Base-by-base conservation (phyloP, 306 rosid species). In the Pyrus betulifolia region DNA sequence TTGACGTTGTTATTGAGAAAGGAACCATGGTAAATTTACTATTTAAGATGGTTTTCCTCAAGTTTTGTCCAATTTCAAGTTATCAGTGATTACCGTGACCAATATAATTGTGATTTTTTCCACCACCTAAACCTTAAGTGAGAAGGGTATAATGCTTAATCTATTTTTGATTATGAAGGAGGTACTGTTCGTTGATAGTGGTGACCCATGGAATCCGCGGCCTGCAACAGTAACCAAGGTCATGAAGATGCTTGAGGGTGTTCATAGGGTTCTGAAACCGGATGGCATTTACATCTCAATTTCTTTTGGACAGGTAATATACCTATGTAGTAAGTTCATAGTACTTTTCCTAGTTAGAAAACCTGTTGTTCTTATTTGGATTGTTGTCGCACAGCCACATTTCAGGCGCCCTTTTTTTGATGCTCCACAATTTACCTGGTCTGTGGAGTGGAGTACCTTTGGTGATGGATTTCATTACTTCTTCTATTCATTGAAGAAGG, bases 391-490 rank as follows among this genome's bases (percentile, higher is more conserved):
- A 19, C 91, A 94, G 97, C 97, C 98, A 33, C 98, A 92, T 81
- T 92, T 94, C 81, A 85, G 98, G 85, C 91, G 96, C 38, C 91
- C 95, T 44, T 83, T 94, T 65, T 92, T 91, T 70, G 86, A 88
- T 63, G 89, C 93, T 51, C 89, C 88, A 6, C 91, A 86, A 28
- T 94, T 94, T 80, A 90, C 88, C 59, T 94, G 98, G 98, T 94
- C 97, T 73, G 82, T 94, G 74, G 96, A 94, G 84, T 94, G 87
- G 83, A 88, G 79, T 60, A 90, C 96, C 78, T 94, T 92, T 58
- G 97, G 98, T 25, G 95, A 94, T 80, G 92, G 88, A 55, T 94
- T 94, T 83, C 96, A 92, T 87, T 94, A 94, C 81, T 94, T 91
- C 79, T 82, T 94, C 81, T 94, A 89, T 74, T 75, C 84, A 74